Evolutionary conservation across 345 rosid species (phyloP), one percentile per base, ranked within the genome.

Genomic region (Eucalyptus polybractea): DNA sequence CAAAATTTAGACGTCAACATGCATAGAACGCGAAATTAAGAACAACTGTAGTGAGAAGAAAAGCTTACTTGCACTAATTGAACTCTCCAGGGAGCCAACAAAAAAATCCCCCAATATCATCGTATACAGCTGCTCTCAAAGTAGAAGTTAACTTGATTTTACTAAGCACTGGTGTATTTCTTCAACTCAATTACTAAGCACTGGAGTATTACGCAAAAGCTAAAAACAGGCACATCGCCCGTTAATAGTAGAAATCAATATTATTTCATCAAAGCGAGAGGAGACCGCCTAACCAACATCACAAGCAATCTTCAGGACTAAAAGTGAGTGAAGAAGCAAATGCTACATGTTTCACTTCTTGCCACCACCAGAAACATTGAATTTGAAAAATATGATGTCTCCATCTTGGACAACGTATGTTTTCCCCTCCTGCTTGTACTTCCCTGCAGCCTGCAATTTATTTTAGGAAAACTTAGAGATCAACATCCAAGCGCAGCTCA

Each of bases 351-450:
- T 93, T 95, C 96, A 96, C 93, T 98, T 98, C 96, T 98, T 98
- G 65, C 99, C 99, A 81, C 99, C 99, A 24, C 99, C 96, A 4
- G 99, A 97, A 60, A 97, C 99, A 67, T 98, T 98, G 92, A 98
- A 98, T 96, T 98, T 98, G 95, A 98, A 98, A 92, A 95, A 96
- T 90, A 98, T 97, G 44, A 97, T 47, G 93, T 98, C 99, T 80
- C 97, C 99, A 50, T 98, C 99, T 91, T 95, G 99, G 62, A 98
- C 99, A 65, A 96, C 93, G 87, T 98, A 98, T 5, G 99, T 97
- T 92, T 98, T 98, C 50, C 99, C 99, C 89, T 96, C 99, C 91
- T 98, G 99, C 89, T 91, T 94, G 89, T 97, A 98, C 92, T 97
- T 98, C 53, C 99, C 99, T 51, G 93, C 98, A 91, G 96, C 99